Base-by-base conservation (phyloP, 2,329 filamentous ascomycete species). In the Pseudopithomyces chartarum region DNA sequence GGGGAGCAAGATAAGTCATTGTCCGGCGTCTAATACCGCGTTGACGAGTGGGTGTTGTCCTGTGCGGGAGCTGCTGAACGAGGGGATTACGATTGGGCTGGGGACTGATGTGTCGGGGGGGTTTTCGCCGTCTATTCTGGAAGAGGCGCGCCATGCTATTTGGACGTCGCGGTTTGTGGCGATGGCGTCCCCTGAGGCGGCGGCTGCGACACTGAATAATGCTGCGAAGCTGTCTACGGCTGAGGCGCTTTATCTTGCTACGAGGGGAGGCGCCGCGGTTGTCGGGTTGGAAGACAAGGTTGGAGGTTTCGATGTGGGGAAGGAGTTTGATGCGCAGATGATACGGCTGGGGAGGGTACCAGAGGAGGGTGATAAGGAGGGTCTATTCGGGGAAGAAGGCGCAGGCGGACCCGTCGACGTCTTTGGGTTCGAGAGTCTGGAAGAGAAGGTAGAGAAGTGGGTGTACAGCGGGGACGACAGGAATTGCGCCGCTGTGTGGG, bases 41-140 rank as follows among this genome's bases (percentile, higher is more conserved):
- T 81, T 99, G 47, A 91, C 91, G 1, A 91, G 87, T 29, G 95
- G 95, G 0, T 84, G 88, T 47, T 90, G 91, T 8, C 86, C 85
- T 3, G 88, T 99, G 1, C 83, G 94, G 17, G 84, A 84, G 76
- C 73, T 97, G 64, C 81, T 97, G 51, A 84, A 92, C 20, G 82
- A 84, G 51, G 92, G 91, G 0, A 82, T 98, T 44, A 86, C 85
- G 0, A 87, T 97, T 6, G 94, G 95, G 0, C 79, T 99, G 0
- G 95, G 95, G 0, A 98, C 94, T 0, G 95, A 99, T 74, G 87
- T 98, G 56, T 90, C 87, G 65, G 95, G 94, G 2, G 95, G 95
- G 0, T 97, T 94, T 73, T 90, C 87, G 54, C 84, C 91, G 0
- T 91, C 87, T 58, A 85, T 98, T 10, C 83, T 98, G 0, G 90